Conservation (phyloP, 495 filamentous ascomycete genomes). For the Articulospora tetracladia region DNA sequence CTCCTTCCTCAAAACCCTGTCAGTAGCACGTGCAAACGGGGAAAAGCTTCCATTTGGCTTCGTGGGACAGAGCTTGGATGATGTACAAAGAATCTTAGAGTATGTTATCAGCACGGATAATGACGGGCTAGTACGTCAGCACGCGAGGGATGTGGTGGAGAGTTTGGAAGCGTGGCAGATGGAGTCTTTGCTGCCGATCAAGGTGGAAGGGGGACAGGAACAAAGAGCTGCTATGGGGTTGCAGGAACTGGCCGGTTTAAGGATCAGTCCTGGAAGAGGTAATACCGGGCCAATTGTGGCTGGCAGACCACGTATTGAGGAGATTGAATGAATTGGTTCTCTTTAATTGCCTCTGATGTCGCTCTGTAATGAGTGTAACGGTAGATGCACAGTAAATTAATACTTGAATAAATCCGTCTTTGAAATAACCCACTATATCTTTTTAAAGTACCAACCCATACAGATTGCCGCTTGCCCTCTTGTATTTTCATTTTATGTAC, state of each 20-base stretch:
- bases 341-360: neutral
- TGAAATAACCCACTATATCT: too few species aligned
- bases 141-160: conserved; percentile 67
- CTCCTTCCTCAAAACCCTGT: conserved; percentile 61
- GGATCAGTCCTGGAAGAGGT: conserved; percentile 24
- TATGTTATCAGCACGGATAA: conserved; percentile 66
- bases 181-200: conserved; percentile 36
- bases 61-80: conserved; percentile 53
- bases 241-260: conserved; percentile 40
- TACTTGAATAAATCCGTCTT: too few species aligned
- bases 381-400: too few species aligned
- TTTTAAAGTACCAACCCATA: too few species aligned
- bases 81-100: conserved; percentile 57
- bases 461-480: too few species aligned
- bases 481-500: too few species aligned
- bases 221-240: conserved; percentile 24
- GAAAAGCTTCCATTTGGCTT: conserved; percentile 57
- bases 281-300: neutral
- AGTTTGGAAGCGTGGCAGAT: conserved; percentile 68
- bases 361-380: neutral
- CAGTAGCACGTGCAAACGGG: conserved; percentile 49
- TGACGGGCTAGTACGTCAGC: conserved; percentile 69
- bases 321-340: conserved; percentile 15
- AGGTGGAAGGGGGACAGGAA: neutral
- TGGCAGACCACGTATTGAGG: conserved; percentile 19